Conservation (phyloP, 116 monocot genomes). For the Dioscorea cayenensis region DNA sequence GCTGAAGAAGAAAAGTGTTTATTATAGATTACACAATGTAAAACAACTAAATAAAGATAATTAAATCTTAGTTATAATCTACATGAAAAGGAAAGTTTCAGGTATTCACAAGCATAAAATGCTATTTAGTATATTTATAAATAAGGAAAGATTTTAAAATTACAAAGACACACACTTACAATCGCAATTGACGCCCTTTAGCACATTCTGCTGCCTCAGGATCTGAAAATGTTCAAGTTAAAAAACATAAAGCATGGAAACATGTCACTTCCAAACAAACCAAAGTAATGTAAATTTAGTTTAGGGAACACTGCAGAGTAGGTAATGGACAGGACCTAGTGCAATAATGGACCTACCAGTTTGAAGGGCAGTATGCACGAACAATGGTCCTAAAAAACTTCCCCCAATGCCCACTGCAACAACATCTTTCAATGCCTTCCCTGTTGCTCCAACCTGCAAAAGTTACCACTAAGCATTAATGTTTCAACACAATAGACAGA, state of each 20-base stretch:
- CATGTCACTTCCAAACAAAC: not conserved
- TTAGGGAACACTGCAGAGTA: not conserved
- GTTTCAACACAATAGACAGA: not conserved
- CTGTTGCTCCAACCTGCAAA: conserved; percentile 89
- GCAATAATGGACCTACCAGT: conserved; percentile 41
- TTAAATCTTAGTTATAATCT: not conserved
- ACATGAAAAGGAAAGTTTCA: no score
- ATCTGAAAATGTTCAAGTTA: conserved; percentile 35
- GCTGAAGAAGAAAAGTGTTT: conserved; percentile 19
- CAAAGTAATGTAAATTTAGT: not conserved
- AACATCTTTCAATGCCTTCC: conserved; percentile 84
- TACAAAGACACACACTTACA: conserved; percentile 42
- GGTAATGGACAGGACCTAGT: not conserved
- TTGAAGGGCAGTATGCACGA: conserved; percentile 97
- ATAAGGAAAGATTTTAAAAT: not conserved
- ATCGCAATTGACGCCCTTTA: conserved; percentile 81
- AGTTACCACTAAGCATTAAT: not conserved
- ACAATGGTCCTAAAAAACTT: conserved; percentile 93
- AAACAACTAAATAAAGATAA: not conserved
- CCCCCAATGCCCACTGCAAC: conserved; percentile 95
- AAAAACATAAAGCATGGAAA: not conserved
- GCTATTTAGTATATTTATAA: no score
- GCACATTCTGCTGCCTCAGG: conserved; percentile 75
- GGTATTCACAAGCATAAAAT: no score
- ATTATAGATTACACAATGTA: not conserved